Evolutionary conservation across 2,329 filamentous ascomycete genomes (phyloP), one percentile per base, ranked within the genome.

Genomic region (Talaromyces rugulosus): DNA sequence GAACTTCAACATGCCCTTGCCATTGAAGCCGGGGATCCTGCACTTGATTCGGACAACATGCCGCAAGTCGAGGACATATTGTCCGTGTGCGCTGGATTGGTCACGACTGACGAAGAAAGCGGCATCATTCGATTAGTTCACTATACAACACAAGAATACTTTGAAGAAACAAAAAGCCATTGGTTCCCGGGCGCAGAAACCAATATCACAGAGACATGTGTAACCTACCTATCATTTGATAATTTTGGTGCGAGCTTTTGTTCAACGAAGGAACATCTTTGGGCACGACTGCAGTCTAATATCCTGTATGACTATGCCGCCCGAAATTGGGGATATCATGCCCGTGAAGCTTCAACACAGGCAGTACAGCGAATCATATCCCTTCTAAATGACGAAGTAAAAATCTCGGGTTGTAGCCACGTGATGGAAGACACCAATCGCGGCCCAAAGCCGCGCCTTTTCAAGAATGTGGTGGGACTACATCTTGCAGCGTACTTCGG

Each of bases 1-100:
- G 78, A 82, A 60, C 70, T 83, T 5, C 73, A 74, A 58, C 72
- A 82, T 62, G 80, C 79, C 0, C 72, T 84, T n/a, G 79, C 76
- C 0, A 66, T 79, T 0, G 73, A 78, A 40, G 0, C 58, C 1
- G 71, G 64, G 0, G 52, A 67, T 2, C 0, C 58, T 0, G 61
- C 68, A 1, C 57, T 81, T 16, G 74, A 80, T 4, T 1, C 7
- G 4, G 27, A 71, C 54, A 72, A 78, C 0, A 76, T 77, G 18
- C 28, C 81, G 0, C 64, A 74, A 0, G 44, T 76, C 6, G 59
- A 66, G 14, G 64, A 65, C 3, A 64, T 72, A 5, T 55, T 69
- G 42, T 65, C 66, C 12, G 63, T 70, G 18, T 77, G 75, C 55
- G 69, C 68, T 47, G 75, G 75, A 0, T 65, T 77, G 3, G 69